Evolutionary conservation across 1,284 basidiomycete genomes (phyloP), one percentile per base, ranked within the genome.

Genomic region (Fomitiporia mediterranea): DNA sequence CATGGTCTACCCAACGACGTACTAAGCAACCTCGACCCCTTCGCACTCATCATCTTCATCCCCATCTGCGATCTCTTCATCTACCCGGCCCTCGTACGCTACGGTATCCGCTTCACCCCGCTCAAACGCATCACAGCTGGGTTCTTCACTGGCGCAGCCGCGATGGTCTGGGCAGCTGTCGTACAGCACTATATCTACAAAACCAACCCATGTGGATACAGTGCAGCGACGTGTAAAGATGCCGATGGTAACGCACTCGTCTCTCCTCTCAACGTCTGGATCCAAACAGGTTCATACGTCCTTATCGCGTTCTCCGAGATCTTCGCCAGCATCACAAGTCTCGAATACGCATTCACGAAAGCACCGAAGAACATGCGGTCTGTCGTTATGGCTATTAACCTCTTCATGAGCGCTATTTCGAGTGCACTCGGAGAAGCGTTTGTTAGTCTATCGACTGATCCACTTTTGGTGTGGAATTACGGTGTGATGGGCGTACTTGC

Each of bases 271-370:
- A 59, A 59, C 54, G 58, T 59, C 13, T 59, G 58, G 58, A 59
- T 59, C 47, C 58, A 59, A 42, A 52, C 58, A 1, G 58, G 58
- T 5, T 35, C 38, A 13, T 88, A 86, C 67, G 69, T 89, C 55
- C 71, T 90, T 32, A 77, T 89, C 63, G 86, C 84, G 3, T 75
- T 87, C 64, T 83, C 80, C 64, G 84, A 90, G 73, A 91, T 95
- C 66, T 80, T 95, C 53, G 89, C 91, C 0, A 89, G 86, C 7
- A 91, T 95, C 70, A 93, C 91, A 0, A 84, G 85, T 7, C 75
- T 89, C 62, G 92, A 95, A 69, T 93, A 93, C 68, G 92, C 91
- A n/a, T 93, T 89, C 74, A 91, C 87, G 58, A 93, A 91, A 67
- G 85, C 86, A 11, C 88, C 89, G 9, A 82, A 77, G 71, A 89